Evolutionary conservation across 441 rosid genomes (phyloP), one percentile per base, ranked within the genome.

Genomic region (Sinapis alba): DNA sequence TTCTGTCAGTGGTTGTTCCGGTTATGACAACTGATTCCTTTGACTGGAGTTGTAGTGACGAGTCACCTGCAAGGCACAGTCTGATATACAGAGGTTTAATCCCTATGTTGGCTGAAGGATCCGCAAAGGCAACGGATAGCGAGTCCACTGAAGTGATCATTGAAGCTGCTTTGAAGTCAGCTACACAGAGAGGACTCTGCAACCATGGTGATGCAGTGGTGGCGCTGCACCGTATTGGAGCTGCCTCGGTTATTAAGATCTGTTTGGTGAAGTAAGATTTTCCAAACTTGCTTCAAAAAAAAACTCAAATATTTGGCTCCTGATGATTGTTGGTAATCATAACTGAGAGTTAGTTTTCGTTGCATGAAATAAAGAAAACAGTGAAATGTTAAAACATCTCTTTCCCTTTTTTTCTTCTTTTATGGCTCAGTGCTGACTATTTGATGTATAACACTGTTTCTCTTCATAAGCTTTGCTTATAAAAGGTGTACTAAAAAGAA

Each of bases 271-370:
- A 41, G 47, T 43, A 43, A 43, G 50, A n/a, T n/a, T n/a, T n/a
- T 34, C 13, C 41, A 34, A 34, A 34, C 41, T 34, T 34, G 41
- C 12, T 34, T 34, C 1, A 0, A 5, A 5, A 5, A 1, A 7
- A 32, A 34, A 34, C 12, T 34, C 11, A 1, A 45, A 45, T 45
- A 16, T 15, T 15, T 15, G 53, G 53, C 53, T 45, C 20, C 26
- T 77, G 62, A 16, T 65, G 80, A 65, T 71, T 77, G 72, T 71
- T 71, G 72, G 80, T 71, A 77, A 64, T 65, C 65, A 47, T 69
- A 28, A 69, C 69, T 12, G 70, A 69, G 74, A 62, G 12, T 69
- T 76, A 7, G 71, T 59, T 45, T 36, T 70, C n/a, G 20, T 70
- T 56, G 69, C 38, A 58, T 58, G 72, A 71, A 71, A 77, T 71